Evolutionary conservation across 768 basidiomycete species (phyloP).

Genomic region (Hemileccinum impolitum): DNA sequence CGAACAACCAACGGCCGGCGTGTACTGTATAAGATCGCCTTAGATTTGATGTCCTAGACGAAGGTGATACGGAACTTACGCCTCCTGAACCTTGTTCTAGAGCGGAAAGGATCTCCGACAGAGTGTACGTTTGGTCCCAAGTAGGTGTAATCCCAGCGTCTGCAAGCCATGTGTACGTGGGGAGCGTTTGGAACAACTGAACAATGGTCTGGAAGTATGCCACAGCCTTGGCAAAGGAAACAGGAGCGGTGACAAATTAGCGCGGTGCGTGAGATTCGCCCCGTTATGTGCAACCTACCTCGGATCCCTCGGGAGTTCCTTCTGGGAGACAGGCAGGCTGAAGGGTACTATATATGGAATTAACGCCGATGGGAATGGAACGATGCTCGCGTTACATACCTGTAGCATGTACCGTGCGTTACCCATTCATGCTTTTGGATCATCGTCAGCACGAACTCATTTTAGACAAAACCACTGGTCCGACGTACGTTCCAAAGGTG

Average conservation of each 20-base stretch:
- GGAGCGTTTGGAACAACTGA: slow-evolving; percentile 59
- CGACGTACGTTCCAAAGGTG: slow-evolving; percentile 64
- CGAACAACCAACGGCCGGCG: slow-evolving; percentile 47
- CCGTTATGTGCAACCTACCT: slow-evolving; percentile 38
- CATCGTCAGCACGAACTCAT: slow-evolving; percentile 2
- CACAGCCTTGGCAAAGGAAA: slow-evolving; percentile 46
- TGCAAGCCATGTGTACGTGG: slow-evolving; percentile 70
- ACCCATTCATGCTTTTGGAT: slow-evolving; percentile 61
- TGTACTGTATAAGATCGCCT: slow-evolving; percentile 34
- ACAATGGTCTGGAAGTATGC: slow-evolving; percentile 60
- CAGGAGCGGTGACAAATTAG: not conserved
- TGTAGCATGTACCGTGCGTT: slow-evolving; percentile 58
- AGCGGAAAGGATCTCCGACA: slow-evolving; percentile 52
- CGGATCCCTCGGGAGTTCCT: slow-evolving; percentile 56
- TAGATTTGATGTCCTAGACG: not conserved
- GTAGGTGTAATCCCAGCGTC: slow-evolving; percentile 75
- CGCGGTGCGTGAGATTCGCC: not conserved
- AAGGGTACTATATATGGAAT: slow-evolving; percentile 47
- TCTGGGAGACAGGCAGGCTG: slow-evolving; percentile 51
- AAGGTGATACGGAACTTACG: slow-evolving; percentile 1
- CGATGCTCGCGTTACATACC: slow-evolving; percentile 7
- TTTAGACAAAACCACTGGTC: not conserved
- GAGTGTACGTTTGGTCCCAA: slow-evolving; percentile 48
- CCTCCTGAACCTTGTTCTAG: slow-evolving; percentile 55
- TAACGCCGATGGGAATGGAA: not conserved